Evolutionary conservation across 352 stramenopile genomes (phyloP).

Genomic region (Pythium utonaiense): DNA sequence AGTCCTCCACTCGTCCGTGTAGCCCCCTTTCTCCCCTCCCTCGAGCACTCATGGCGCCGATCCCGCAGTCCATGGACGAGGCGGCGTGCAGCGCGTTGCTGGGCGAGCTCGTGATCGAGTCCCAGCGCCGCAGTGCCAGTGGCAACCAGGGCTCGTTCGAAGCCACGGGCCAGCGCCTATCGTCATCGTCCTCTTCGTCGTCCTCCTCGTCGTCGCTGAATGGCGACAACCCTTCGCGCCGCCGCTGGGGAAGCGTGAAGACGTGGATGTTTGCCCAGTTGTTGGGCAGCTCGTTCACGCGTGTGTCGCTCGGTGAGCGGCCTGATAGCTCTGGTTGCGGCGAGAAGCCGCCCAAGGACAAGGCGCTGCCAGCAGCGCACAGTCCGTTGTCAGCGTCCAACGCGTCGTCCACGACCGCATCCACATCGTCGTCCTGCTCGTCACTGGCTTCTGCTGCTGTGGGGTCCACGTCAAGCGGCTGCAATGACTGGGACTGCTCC

Average conservation of each 20-base stretch:
- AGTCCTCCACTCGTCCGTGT: not conserved
- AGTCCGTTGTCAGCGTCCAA: slow-evolving; percentile 8
- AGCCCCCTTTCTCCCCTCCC: not conserved
- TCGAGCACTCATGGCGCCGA: slow-evolving; percentile 12
- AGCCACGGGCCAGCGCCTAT: not conserved
- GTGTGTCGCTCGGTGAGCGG: slow-evolving; percentile 39
- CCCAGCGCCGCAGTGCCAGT: not conserved
- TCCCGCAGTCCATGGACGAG: slow-evolving; percentile 12
- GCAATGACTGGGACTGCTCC: slow-evolving; percentile 29
- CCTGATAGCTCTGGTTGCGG: too few relatives aligned
- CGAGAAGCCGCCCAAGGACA: too few relatives aligned
- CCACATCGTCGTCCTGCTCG: slow-evolving; percentile 22
- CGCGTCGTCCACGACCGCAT: slow-evolving; percentile 13
- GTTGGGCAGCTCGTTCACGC: slow-evolving; percentile 60
- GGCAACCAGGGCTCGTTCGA: slow-evolving; percentile 5
- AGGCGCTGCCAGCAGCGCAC: slow-evolving; percentile 13
- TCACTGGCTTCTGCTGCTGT: slow-evolving; percentile 8
- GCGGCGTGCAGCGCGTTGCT: not conserved
- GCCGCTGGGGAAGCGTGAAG: slow-evolving; percentile 63
- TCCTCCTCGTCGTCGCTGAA: not conserved
- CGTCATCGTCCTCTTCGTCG: slow-evolving; percentile 10
- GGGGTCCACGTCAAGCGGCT: not conserved
- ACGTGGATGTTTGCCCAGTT: slow-evolving; percentile 73
- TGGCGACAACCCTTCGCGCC: slow-evolving; percentile 16
- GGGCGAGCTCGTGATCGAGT: not conserved